Percentiles rank a stretch among this genome's conserved stretches.
Conservation (phyloP, 805 yeast species). For the Wickerhamiella siamensis region DNA sequence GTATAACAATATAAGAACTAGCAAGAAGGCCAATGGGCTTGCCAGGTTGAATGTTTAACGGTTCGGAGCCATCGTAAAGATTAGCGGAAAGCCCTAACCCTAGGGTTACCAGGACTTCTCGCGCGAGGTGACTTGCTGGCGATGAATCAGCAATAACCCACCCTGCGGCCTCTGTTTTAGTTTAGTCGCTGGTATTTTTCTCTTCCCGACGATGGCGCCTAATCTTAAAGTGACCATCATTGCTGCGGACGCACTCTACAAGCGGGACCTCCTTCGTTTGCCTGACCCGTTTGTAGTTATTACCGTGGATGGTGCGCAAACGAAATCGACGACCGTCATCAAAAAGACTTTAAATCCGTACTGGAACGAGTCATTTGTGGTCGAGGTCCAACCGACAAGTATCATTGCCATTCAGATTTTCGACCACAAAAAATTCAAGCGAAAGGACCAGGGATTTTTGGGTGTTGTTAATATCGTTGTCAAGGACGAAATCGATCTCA, state of each 20-base stretch:
- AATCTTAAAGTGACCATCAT: slow-evolving; percentile 33
- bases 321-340: slow-evolving; percentile 86
- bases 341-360: slow-evolving; percentile 91
- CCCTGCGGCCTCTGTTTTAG: slow-evolving; percentile 1
- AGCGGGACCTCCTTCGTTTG: slow-evolving; percentile 85
- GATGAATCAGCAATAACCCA: neutral
- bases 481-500: slow-evolving; percentile 67
- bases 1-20: too few relatives aligned
- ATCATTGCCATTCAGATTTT: slow-evolving; percentile 86
- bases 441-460: slow-evolving; percentile 94
- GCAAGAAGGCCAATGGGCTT: too few relatives aligned
- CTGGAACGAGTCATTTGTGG: slow-evolving; percentile 88
- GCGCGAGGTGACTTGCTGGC: neutral
- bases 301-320: slow-evolving; percentile 95
- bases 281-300: slow-evolving; percentile 98
- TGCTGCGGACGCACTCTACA: slow-evolving; percentile 91
- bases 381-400: slow-evolving; percentile 36
- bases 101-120: neutral
- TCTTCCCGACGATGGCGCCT: slow-evolving; percentile 6
- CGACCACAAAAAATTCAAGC: slow-evolving; percentile 93
- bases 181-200: neutral
- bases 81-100: too few relatives aligned
- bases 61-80: too few relatives aligned
- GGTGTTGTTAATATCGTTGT: slow-evolving; percentile 90
- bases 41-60: too few relatives aligned